Percentiles rank a stretch among this genome's conserved stretches.
Evolutionary conservation across 106 monocot genomes (phyloP).

Genomic region (Dendrobium chrysotoxum): DNA sequence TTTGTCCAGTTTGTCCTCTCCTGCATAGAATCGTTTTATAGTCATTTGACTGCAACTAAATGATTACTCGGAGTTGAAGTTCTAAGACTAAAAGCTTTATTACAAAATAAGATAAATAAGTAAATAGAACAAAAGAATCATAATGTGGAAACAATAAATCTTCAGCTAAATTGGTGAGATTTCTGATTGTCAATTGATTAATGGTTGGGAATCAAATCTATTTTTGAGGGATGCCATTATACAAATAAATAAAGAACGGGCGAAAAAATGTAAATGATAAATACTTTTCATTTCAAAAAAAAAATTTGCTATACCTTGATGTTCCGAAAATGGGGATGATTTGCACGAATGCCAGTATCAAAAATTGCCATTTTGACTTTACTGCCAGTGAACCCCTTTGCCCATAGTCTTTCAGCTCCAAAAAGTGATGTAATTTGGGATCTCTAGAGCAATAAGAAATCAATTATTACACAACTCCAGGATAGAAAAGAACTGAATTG

Average conservation of each 20-base stretch:
- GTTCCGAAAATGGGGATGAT: slow-evolving; percentile 98
- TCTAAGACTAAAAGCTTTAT: not conserved
- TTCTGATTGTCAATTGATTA: not conserved
- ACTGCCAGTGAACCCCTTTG: slow-evolving; percentile 76
- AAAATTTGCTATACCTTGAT: slow-evolving; percentile 68
- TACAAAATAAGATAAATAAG: not conserved
- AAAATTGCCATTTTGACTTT: slow-evolving; percentile 99
- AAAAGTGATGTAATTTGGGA: slow-evolving; percentile 96
- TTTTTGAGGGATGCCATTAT: too few species aligned
- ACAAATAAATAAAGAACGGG: not conserved
- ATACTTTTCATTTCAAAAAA: not conserved
- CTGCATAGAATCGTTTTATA: slow-evolving; percentile 25
- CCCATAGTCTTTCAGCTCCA: slow-evolving; percentile 92
- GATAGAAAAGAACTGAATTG: not conserved
- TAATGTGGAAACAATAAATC: not conserved
- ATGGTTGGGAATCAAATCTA: not conserved
- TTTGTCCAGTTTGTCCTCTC: slow-evolving; percentile 99
- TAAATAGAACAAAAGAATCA: slow-evolving; percentile 1
- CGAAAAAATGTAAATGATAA: not conserved
- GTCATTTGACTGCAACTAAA: not conserved
- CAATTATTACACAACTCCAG: not conserved
- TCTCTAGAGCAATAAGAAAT: slow-evolving; percentile 42
- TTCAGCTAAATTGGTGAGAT: not conserved
- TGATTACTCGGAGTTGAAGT: not conserved
- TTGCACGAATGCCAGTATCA: slow-evolving; percentile 93